Evolutionary conservation across 2,329 filamentous ascomycete genomes (phyloP).

Genomic region (Colletotrichum lentis): DNA sequence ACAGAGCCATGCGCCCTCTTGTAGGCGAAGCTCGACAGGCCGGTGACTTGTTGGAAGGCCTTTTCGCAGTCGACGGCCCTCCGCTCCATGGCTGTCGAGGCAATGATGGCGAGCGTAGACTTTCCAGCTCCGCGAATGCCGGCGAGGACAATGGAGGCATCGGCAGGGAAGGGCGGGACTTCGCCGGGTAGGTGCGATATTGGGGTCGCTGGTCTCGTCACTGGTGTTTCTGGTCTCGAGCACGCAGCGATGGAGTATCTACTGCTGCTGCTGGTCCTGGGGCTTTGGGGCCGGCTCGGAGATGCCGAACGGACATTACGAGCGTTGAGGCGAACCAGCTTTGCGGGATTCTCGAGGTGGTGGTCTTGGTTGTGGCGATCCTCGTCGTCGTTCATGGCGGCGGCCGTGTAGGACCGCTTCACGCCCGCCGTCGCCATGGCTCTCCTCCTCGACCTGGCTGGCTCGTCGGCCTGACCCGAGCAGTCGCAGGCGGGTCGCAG

Average conservation of each 20-base stretch:
- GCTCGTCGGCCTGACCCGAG: conserved; percentile 1
- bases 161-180: conserved; percentile 41
- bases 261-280: conserved; percentile 32
- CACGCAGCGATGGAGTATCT: conserved; percentile 30
- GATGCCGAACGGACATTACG: conserved; percentile 25
- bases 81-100: conserved; percentile 73
- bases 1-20: conserved; percentile 68
- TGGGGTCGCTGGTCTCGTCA: conserved; percentile 29
- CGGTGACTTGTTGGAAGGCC: conserved; percentile 70
- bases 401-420: conserved; percentile 51
- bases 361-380: conserved; percentile 31
- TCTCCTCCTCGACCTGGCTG: background rate
- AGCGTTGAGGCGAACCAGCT: conserved; percentile 30
- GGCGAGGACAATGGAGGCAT: conserved; percentile 76
- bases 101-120: conserved; percentile 78
- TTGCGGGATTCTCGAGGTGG: conserved; percentile 37
- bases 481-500: conserved; percentile 19
- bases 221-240: conserved; percentile 28
- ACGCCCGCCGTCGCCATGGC: conserved; percentile 49
- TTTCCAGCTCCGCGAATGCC: conserved; percentile 80
- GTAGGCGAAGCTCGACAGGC: conserved; percentile 68
- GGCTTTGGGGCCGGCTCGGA: conserved; percentile 30
- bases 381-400: conserved; percentile 46
- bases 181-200: conserved; percentile 29
- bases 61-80: conserved; percentile 75